phyloP scores from a whole-genome alignment of 139 green algal genomes.

The Coelastrella sp. region DNA sequence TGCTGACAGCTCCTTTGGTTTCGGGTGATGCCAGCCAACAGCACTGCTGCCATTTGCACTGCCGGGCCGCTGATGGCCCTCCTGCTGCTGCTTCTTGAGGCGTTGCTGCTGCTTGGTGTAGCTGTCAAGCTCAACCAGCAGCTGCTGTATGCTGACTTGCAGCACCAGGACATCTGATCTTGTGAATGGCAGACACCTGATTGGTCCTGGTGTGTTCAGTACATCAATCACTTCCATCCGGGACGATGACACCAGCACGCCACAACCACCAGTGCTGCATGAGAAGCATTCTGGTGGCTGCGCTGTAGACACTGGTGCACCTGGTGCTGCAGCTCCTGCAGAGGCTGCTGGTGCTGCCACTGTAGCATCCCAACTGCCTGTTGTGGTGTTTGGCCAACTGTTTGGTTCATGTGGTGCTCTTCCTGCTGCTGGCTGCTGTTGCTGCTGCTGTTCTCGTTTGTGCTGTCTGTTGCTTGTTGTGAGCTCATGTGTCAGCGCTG shows the following conservation, averaged over 20 bases:
- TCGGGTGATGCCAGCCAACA: too few species aligned
- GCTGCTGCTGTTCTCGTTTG: slow-evolving; percentile 6
- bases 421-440: slow-evolving; percentile 32
- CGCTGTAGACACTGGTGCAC: not conserved
- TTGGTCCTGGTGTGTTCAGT: not conserved
- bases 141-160: not conserved
- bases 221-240: slow-evolving; percentile 1
- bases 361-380: not conserved
- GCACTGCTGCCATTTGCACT: not conserved
- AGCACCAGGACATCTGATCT: slow-evolving; percentile 28
- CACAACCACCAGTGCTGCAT: not conserved
- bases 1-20: not conserved
- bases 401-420: not conserved
- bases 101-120: slow-evolving; percentile 21
- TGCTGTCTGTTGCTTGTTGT: slow-evolving; percentile 34
- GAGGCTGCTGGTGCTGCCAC: not conserved
- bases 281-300: not conserved
- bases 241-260: not conserved
- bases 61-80: not conserved
- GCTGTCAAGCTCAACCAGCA: not conserved
- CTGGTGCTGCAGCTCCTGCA: not conserved
- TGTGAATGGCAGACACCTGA: not conserved
- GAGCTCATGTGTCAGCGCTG: slow-evolving; percentile 27
- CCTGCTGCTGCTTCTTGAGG: not conserved
- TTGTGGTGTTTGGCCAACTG: not conserved